Conservation (phyloP, 2,329 filamentous ascomycete genomes). For the Colletotrichum kahawae region DNA sequence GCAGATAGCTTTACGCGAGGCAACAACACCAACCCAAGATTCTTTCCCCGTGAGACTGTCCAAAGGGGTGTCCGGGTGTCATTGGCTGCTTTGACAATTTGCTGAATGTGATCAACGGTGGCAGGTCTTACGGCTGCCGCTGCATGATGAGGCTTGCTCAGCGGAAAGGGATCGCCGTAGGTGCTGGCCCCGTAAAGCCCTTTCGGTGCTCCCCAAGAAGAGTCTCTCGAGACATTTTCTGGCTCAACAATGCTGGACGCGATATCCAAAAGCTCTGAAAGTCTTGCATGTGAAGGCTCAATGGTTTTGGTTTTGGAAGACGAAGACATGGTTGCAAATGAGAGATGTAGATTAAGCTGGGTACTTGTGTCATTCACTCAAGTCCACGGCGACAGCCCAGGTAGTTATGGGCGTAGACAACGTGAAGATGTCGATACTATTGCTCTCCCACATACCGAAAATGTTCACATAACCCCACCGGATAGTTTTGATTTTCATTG, state of each 20-base stretch:
- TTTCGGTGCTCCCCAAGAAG: not conserved
- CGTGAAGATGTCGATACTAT: not conserved
- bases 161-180: not conserved
- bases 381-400: not conserved
- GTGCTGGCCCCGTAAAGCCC: not conserved
- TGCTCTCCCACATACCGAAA: not conserved
- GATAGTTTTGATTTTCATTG: not conserved
- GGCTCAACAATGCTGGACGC: not conserved
- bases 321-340: not conserved
- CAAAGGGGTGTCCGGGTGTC: not conserved
- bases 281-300: not conserved
- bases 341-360: not conserved
- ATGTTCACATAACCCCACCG: not conserved
- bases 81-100: not conserved
- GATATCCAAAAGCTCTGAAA: not conserved
- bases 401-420: not conserved
- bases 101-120: not conserved
- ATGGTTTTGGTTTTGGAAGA: accelerated
- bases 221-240: not conserved
- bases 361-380: not conserved
- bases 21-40: not conserved
- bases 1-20: not conserved
- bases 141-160: not conserved
- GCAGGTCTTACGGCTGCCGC: not conserved
- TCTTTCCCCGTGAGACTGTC: not conserved